Evolutionary conservation across 495 filamentous ascomycete species (phyloP).

Genomic region (Neurospora cerealis): DNA sequence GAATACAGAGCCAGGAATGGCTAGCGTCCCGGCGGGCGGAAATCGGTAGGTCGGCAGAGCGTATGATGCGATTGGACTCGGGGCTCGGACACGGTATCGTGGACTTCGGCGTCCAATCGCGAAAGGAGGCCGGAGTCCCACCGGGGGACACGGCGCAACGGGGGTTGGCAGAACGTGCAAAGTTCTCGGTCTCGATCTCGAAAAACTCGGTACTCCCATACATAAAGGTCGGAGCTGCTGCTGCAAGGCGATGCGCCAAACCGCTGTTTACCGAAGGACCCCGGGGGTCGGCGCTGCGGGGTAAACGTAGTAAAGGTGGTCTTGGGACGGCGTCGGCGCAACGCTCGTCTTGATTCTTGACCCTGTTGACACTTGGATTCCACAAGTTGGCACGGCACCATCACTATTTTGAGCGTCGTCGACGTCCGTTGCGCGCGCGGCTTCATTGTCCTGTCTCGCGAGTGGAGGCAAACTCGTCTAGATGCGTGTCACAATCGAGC

Average conservation of each 20-base stretch:
- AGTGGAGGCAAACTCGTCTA: neutral
- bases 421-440: constrained; percentile 27
- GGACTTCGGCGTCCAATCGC: neutral
- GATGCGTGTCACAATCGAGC: neutral
- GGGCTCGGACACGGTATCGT: neutral
- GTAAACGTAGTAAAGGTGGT: constrained; percentile 4
- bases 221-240: neutral
- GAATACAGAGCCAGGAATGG: neutral
- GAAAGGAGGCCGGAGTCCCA: constrained; percentile 6
- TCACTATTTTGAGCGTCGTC: constrained; percentile 18
- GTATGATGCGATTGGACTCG: neutral
- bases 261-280: neutral
- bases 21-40: neutral
- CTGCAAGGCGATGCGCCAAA: neutral
- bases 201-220: neutral
- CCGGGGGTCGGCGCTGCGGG: constrained; percentile 14
- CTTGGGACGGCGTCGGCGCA: neutral
- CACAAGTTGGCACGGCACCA: neutral
- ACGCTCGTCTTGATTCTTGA: neutral
- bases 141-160: constrained; percentile 8
- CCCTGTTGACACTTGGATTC: neutral
- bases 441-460: constrained; percentile 38
- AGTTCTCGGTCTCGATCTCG: neutral
- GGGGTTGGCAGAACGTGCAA: neutral
- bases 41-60: neutral